These are phyloP conservation scores for Rhododendron henanense DNA, from an alignment of 148 eudicot genomes.

Conservation along the genomic window DNA sequence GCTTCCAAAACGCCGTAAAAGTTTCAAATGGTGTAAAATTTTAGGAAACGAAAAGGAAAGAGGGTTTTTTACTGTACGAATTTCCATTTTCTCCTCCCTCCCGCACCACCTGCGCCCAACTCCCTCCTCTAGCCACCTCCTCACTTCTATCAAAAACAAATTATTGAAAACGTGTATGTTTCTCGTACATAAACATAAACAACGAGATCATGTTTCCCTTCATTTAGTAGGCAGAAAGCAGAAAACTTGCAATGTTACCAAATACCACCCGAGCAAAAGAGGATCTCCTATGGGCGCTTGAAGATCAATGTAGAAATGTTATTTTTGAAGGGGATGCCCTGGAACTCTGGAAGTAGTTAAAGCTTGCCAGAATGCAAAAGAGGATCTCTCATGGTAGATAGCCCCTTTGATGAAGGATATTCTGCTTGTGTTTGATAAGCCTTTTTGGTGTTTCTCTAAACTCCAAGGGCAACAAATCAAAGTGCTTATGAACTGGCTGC, in stretches of 20 bases:
- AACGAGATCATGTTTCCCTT: not conserved
- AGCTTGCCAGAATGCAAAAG: not conserved
- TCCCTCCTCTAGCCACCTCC: not conserved
- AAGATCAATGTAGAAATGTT: not conserved
- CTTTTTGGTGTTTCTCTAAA: no score
- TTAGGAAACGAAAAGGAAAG: not conserved
- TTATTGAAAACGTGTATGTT: not conserved
- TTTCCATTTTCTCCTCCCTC: not conserved
- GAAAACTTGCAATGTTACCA: not conserved
- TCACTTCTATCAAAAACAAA: not conserved
- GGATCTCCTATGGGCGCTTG: not conserved
- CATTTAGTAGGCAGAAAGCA: not conserved
- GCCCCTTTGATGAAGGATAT: not conserved
- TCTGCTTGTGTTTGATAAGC: not conserved
- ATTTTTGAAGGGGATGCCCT: no score
- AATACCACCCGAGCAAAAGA: not conserved
- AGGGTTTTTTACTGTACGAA: not conserved
- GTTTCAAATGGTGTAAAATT: not conserved
- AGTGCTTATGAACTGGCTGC: no score
- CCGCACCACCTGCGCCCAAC: not conserved
- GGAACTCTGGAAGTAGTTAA: no score
- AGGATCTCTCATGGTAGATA: no score
- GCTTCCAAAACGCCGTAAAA: not conserved
- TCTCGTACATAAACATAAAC: no score
- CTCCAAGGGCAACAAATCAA: no score